phyloP scores from a whole-genome alignment of 2,329 filamentous ascomycete species.

The Penicillium concentricum region DNA sequence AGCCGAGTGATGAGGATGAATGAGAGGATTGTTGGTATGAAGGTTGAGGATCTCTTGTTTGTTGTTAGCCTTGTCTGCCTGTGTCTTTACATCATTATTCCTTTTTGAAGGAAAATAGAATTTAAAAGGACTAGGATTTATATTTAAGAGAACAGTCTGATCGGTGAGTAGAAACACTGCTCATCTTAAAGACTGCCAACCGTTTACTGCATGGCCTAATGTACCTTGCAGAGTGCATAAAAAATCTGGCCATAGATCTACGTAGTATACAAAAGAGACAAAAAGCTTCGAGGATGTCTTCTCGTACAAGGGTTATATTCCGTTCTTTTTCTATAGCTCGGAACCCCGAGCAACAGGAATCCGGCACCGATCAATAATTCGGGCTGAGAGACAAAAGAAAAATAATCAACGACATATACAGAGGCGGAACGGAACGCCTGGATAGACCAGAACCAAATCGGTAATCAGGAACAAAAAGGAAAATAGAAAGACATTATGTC shows the following conservation, averaged over 20 bases:
- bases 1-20: slow-evolving; percentile 23
- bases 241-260: neutral
- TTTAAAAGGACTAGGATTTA: neutral
- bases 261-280: neutral
- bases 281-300: slow-evolving; percentile 10
- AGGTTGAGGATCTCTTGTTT: neutral
- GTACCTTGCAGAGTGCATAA: neutral
- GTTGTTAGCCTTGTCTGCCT: neutral
- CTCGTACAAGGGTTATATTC: slow-evolving; percentile 14
- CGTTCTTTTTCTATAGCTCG: slow-evolving; percentile 20
- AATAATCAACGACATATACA: slow-evolving; percentile 34
- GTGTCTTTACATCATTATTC: neutral
- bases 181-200: neutral
- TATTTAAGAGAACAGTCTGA: neutral
- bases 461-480: slow-evolving; percentile 11
- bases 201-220: neutral
- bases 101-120: neutral
- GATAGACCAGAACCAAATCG: slow-evolving; percentile 26
- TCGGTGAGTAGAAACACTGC: neutral
- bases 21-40: neutral
- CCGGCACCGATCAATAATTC: slow-evolving; percentile 13
- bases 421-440: slow-evolving; percentile 34
- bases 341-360: slow-evolving; percentile 16
- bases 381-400: slow-evolving; percentile 25
- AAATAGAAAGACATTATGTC: slow-evolving; percentile 22